Evolutionary conservation across 495 filamentous ascomycete genomes (phyloP), one percentile per base, ranked within the genome.

Genomic region (Aspergillus leporis): DNA sequence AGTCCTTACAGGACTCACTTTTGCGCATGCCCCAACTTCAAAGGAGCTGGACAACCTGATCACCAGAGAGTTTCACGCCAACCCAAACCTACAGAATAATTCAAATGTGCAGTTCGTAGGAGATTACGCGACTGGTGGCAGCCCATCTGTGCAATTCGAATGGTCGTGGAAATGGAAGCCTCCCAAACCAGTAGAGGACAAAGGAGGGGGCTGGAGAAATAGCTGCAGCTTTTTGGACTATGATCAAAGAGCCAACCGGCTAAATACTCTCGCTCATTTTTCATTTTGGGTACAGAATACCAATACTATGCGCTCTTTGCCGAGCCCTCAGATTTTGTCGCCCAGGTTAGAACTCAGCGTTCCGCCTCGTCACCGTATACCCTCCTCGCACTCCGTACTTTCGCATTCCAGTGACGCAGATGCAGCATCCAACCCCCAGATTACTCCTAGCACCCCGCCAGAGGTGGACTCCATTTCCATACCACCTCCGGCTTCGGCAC

Each of bases 121-220:
- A 0, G 91, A 94, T 69, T 97, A 84, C 71, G 81, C 85, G 0
- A 98, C 94, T 1, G 86, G 83, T 10, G 91, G 92, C 18, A 89
- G 81, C 59, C 76, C 87, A 12, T 92, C 91, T 5, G 89, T 97
- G 50, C 88, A 93, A 23, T 97, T 97, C 69, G 87, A 94, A 31
- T 98, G 93, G 91, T 86, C 86, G 19, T 98, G 94, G 94, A 91
- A 84, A 78, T 98, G 94, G 94, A 90, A 89, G 63, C 92, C 94
- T 14, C 94, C 94, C 16, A 96, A 91, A 77, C 47, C 76, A 22
- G 73, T 71, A 31, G 94, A 97, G 66, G 94, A 97, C 66, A 87
- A 85, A 62, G 92, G 88, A 43, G 91, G 90, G 40, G 94, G 94
- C 23, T 98, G 94, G 94, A 89, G 90, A 65, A 98, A 93, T 64